Conservation (phyloP, 228 moss, liverwort and hornwort species). For the Sphagnum fallax region DNA sequence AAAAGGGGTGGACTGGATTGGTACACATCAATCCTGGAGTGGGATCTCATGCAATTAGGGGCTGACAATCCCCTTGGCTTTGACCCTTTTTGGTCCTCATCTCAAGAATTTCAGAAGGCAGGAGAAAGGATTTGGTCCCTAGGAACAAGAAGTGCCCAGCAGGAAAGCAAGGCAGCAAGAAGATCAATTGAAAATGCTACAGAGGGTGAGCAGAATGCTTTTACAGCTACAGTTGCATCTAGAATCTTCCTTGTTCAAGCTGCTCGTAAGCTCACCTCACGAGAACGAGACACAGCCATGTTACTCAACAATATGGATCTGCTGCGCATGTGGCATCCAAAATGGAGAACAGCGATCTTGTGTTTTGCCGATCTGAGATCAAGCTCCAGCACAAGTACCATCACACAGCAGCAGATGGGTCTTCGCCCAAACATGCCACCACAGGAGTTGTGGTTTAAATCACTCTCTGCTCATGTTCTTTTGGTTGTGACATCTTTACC, state of each 20-base stretch:
- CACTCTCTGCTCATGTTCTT: slow-evolving; percentile 37
- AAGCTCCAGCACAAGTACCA: slow-evolving; percentile 3
- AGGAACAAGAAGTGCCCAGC: slow-evolving; percentile 7
- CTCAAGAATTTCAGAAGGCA: slow-evolving; percentile 15
- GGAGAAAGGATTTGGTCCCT: slow-evolving; percentile 18
- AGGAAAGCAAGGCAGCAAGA: slow-evolving; percentile 19
- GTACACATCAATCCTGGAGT: slow-evolving; percentile 21
- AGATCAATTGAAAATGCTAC: slow-evolving; percentile 12
- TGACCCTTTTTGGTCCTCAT: slow-evolving; percentile 56
- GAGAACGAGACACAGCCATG: slow-evolving; percentile 17
- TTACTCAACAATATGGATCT: slow-evolving; percentile 23
- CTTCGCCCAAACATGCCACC: slow-evolving; percentile 24
- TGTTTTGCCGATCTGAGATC: slow-evolving; percentile 21
- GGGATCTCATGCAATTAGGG: slow-evolving; percentile 37
- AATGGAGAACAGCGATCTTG: slow-evolving; percentile 22
- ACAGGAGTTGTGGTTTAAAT: slow-evolving; percentile 35
- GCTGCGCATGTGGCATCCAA: slow-evolving; percentile 26
- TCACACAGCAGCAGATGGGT: slow-evolving; percentile 1
- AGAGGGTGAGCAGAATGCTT: slow-evolving; percentile 14
- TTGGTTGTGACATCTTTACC: slow-evolving; percentile 46
- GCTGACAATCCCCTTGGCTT: slow-evolving; percentile 38
- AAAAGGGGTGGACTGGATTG: slow-evolving; percentile 3
- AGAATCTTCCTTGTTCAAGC: slow-evolving; percentile 34
- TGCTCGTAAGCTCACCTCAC: slow-evolving; percentile 15
- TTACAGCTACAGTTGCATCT: slow-evolving; percentile 35